Evolutionary conservation across 1,284 basidiomycete species (phyloP), one percentile per base, ranked within the genome.

Genomic region (Malassezia obtusa): DNA sequence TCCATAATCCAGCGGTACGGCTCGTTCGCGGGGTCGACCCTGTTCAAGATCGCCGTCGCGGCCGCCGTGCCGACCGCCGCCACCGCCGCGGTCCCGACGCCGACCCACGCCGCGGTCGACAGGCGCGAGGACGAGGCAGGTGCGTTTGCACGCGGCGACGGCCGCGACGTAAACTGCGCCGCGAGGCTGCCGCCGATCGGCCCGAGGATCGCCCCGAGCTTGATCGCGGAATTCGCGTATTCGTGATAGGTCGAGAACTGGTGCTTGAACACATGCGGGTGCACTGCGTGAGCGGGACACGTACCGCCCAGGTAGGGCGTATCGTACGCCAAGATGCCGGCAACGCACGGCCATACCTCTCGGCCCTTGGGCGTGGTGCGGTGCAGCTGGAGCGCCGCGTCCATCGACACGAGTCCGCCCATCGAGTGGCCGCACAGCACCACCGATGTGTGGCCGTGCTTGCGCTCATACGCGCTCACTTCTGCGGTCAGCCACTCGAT

Each of bases 251-350:
- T 86, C 1, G 82, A 83, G 1, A 87, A 82, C 38, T 81, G 80
- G 71, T 90, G 83, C 77, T 89, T 90, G 78, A 91, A 87, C 11
- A 89, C 83, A 50, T 79, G 78, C 0, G 90, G 90, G 65, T 94
- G 84, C 10, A 95, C 77, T 43, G 22, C 1, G 19, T 43, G 6
- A 43, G 24, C 11, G 1, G 12, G 7, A 15, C 5, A 22, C 40
- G 7, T 25, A 43, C 40, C 40, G 11, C 64, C 64, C 41, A 61
- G 53, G 52, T 65, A 73, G 1, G 56, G 91, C 1, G 91, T 92
- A 68, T 95, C 91, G 68, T 85, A 94, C 1, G 90, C 86, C 52
- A 88, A 77, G 58, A 84, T 84, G 6, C 83, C 87, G 32, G 87
- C 78, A 43, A 90, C 84, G 44, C 80, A 81, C 1, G 87, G 88